phyloP scores from a whole-genome alignment of 805 yeast species.

The Zygotorulaspora chibaensis region DNA sequence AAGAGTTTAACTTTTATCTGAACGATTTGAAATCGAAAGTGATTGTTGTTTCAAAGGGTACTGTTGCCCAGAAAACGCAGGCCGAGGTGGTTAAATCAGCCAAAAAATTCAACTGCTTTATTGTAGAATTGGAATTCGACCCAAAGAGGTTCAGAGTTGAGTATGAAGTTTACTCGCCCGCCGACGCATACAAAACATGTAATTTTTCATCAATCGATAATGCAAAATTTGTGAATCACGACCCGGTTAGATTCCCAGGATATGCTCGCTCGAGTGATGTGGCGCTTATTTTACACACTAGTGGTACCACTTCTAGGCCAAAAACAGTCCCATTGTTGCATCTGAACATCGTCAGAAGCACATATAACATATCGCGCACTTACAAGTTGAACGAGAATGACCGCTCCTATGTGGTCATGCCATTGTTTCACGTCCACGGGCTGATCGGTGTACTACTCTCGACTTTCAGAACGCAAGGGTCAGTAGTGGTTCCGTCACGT shows the following conservation, averaged over 20 bases:
- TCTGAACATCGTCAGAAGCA: conserved; percentile 55
- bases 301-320: conserved; percentile 75
- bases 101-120: conserved; percentile 40
- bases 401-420: conserved; percentile 65
- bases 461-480: conserved; percentile 56
- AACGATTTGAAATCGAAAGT: conserved; percentile 56
- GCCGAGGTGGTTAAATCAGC: conserved; percentile 51
- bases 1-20: conserved; percentile 61
- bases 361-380: conserved; percentile 54
- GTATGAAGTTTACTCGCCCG: conserved; percentile 33
- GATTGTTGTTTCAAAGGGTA: conserved; percentile 54
- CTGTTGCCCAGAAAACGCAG: conserved; percentile 31
- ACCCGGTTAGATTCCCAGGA: conserved; percentile 37
- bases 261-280: conserved; percentile 46
- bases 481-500: conserved; percentile 55
- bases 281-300: conserved; percentile 65
- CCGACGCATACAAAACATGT: conserved; percentile 24
- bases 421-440: conserved; percentile 75
- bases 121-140: conserved; percentile 52
- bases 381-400: conserved; percentile 49
- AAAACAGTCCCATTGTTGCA: conserved; percentile 72
- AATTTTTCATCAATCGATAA: conserved; percentile 26
- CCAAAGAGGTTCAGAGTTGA: conserved; percentile 41
- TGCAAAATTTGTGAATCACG: conserved; percentile 34
- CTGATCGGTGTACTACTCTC: conserved; percentile 61